A percentile compares a stretch with the other conserved stretches of the same genome.
Conservation (phyloP, 495 filamentous ascomycete species). For the Sordaria brevicollis region DNA sequence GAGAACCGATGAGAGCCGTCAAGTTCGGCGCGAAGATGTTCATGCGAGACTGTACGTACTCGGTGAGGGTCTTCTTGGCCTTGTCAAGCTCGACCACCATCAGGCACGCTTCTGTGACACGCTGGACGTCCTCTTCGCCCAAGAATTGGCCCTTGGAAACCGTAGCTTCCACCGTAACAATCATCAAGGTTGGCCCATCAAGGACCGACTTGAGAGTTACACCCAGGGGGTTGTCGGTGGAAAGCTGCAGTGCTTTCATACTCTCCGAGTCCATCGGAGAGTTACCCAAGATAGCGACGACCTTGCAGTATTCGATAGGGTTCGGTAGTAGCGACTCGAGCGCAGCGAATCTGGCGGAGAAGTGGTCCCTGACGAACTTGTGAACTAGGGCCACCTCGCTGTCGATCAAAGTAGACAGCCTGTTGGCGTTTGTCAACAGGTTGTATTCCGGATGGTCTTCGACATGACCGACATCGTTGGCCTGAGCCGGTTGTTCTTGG, state of each 20-base stretch:
- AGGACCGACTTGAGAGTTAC: constrained; percentile 66
- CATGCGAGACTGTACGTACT: constrained; percentile 97
- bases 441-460: constrained; percentile 85
- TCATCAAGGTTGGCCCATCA: constrained; percentile 85
- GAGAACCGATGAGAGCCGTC: constrained; percentile 81
- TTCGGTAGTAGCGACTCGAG: constrained; percentile 90
- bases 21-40: constrained; percentile 91
- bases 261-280: constrained; percentile 76
- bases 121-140: constrained; percentile 60
- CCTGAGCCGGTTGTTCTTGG: constrained; percentile 56
- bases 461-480: constrained; percentile 57
- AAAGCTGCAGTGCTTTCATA: constrained; percentile 62
- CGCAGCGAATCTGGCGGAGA: constrained; percentile 87
- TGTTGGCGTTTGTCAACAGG: constrained; percentile 72
- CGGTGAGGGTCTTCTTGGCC: constrained; percentile 78
- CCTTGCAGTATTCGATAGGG: constrained; percentile 91
- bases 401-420: constrained; percentile 78
- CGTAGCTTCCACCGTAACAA: constrained; percentile 90
- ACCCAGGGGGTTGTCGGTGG: constrained; percentile 66
- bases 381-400: constrained; percentile 88
- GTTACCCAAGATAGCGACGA: constrained; percentile 87
- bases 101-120: constrained; percentile 68
- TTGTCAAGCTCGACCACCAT: constrained; percentile 79
- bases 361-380: constrained; percentile 92
- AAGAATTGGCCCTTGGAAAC: constrained; percentile 74